Base-by-base conservation (phyloP, 1,139 yeast species). In the Hyphopichia pseudoburtonii region DNA sequence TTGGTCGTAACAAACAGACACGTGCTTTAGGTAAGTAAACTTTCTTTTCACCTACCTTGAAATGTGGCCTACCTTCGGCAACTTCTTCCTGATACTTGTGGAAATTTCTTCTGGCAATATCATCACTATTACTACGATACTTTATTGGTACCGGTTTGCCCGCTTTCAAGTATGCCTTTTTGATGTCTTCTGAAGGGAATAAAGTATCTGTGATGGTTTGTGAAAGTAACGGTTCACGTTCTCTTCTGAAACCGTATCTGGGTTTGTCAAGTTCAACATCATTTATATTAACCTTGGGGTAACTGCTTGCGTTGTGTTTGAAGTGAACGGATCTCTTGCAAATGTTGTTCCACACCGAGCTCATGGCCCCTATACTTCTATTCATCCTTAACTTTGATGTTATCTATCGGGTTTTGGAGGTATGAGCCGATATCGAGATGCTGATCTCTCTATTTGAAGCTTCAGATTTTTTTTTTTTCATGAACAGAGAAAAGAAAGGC, bases 11-110 rank as follows among this genome's bases (percentile, higher is more conserved):
- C 30, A 90, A 70, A 37, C 86, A 78, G 29, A 90, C 70, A 46
- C 94, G 73, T 2, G 95, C 96, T 47, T 81, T 80, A 26, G 97
- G 97, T 61, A 90, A 84, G 58, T 78, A 88, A 12, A 85, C 68
- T 46, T 82, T 69, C 48, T 75, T 78, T 5, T 76, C 81, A 52
- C 97, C 97, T 5, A 85, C 78, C 37, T 69, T 71, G 73, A 88
- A 90, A 65, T 89, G 96, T 2, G 96, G 83, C 47, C 71, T 72
- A 16, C 84, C 90, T 33, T 66, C 64, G 33, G 74, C 82, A 33
- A 86, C 74, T 40, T 79, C 79, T 16, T 76, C 73, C 52, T 78
- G 74, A 39, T 75, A 75, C 42, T 64, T 51, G 39, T 64, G 70
- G 43, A 56, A 61, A 51, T 68, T 66, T 49, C 70, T 57, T 45